Evolutionary conservation across 257 asterid genomes (phyloP), one percentile per base, ranked within the genome.

Genomic region (Anisodus acutangulus): DNA sequence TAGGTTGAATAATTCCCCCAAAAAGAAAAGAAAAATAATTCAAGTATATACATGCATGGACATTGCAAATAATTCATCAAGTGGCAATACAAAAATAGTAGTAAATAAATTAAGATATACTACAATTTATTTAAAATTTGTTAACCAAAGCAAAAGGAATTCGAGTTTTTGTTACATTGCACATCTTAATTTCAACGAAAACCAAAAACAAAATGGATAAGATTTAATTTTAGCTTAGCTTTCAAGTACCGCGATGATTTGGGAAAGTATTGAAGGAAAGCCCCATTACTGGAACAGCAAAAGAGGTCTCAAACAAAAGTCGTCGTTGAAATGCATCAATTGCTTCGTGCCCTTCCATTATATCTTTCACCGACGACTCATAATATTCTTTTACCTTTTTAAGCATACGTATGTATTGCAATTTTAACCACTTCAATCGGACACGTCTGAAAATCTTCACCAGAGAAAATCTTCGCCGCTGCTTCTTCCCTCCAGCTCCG

Each of bases 271-370:
- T 84, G 53, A 92, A 85, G 8, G 92, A 58, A 4, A 92, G 86
- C 3, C 97, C 96, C 97, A 93, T 84, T 4, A 93, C 95, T 0
- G 98, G 98, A 70, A 93, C 72, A 0, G 97, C 94, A 19, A 92
- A 92, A 3, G 97, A 94, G 16, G 93, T 87, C 60, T 93, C 97
- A 41, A 92, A 67, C 15, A 88, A 66, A 69, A 92, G n/a, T n/a
- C 92, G 84, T 80, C 92, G 95, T 1, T 92, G 95, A 80, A 86
- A 91, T 2, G 96, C 67, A 72, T 90, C 91, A 17, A 90, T 58
- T n/a, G 92, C 60, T 31, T 86, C 82, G 39, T 88, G 70, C 6
- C 92, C 94, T 35, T 87, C 91, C 2, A 85, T 47, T 71, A 93
- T 43, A 3, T 93, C 98, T 81, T 87, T 85, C 59, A 90, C 67